Conservation (phyloP, 2,329 filamentous ascomycete species). For the Hortaea sp. region DNA sequence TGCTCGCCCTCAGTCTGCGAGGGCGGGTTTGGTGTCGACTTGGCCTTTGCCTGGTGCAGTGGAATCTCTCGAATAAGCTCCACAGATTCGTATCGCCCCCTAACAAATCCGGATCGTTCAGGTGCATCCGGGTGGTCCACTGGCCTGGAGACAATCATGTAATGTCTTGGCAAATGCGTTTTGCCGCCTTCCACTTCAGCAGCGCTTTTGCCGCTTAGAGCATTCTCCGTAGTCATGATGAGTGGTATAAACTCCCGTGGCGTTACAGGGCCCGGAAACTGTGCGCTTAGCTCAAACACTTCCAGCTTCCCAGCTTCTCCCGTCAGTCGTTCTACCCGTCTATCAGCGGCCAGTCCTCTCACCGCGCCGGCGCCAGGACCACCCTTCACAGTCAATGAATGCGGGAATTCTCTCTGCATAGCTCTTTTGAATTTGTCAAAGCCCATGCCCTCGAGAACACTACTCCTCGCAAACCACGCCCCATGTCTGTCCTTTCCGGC, state of each 20-base stretch:
- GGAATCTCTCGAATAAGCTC: constrained; percentile 83
- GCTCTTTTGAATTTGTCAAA: constrained; percentile 71
- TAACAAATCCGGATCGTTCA: constrained; percentile 60
- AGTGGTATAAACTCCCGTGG: constrained; percentile 81
- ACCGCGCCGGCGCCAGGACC: constrained; percentile 65
- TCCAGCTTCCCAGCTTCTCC: constrained; percentile 54
- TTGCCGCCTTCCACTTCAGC: constrained; percentile 20
- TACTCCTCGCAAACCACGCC: constrained; percentile 80
- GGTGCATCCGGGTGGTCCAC: constrained; percentile 66
- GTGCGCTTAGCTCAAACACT: constrained; percentile 77
- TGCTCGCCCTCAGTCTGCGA: constrained; percentile 6
- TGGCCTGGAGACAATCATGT: constrained; percentile 80
- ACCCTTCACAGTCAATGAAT: constrained; percentile 62
- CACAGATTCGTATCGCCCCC: constrained; percentile 82
- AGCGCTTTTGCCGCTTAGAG: constrained; percentile 38
- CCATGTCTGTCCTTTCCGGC: constrained; percentile 70
- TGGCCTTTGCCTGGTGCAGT: constrained; percentile 31
- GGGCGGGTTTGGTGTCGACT: constrained; percentile 21
- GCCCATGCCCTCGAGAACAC: constrained; percentile 66
- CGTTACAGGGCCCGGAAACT: constrained; percentile 81
- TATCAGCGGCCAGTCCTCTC: constrained; percentile 76
- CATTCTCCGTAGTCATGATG: constrained; percentile 54
- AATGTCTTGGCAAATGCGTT: constrained; percentile 51
- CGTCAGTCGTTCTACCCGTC: constrained; percentile 53
- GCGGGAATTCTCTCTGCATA: constrained; percentile 67